A percentile compares a stretch with the other conserved stretches of the same genome.
Evolutionary conservation across 129 eudicot species (phyloP).

Genomic region (Tanacetum coccineum): DNA sequence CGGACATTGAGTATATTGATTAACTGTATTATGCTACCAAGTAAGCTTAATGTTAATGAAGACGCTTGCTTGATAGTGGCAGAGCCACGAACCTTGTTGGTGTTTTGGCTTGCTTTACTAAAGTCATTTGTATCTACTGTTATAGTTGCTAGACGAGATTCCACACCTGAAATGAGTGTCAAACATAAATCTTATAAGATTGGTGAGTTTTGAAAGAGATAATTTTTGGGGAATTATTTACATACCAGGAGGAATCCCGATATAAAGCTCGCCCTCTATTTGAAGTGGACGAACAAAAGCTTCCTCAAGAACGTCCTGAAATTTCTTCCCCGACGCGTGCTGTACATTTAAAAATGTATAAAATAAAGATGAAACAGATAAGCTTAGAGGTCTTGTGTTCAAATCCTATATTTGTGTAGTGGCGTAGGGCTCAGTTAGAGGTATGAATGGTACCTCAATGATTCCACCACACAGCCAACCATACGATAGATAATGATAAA

Average conservation of each 20-base stretch:
- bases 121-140: slow-evolving; percentile 50
- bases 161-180: slow-evolving; percentile 46
- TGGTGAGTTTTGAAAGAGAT: neutral
- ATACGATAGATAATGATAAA: slow-evolving; percentile 70
- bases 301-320: slow-evolving; percentile 73
- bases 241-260: slow-evolving; percentile 81
- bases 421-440: too few species aligned
- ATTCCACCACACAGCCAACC: slow-evolving; percentile 94
- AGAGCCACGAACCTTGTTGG: too few species aligned
- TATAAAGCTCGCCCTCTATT: slow-evolving; percentile 62
- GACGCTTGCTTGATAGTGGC: too few species aligned
- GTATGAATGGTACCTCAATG: slow-evolving; percentile 54
- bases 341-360: slow-evolving; percentile 25
- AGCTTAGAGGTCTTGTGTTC: neutral
- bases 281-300: slow-evolving; percentile 62
- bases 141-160: slow-evolving; percentile 78
- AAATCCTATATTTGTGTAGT: too few species aligned
- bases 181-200: too few species aligned
- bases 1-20: too few species aligned
- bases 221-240: neutral
- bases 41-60: too few species aligned
- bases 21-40: too few species aligned
- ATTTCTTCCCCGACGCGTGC: slow-evolving; percentile 68
- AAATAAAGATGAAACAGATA: neutral
- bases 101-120: too few species aligned